Evolutionary conservation across 1,284 basidiomycete genomes (phyloP).

Genomic region (Hortiboletus rubellus): DNA sequence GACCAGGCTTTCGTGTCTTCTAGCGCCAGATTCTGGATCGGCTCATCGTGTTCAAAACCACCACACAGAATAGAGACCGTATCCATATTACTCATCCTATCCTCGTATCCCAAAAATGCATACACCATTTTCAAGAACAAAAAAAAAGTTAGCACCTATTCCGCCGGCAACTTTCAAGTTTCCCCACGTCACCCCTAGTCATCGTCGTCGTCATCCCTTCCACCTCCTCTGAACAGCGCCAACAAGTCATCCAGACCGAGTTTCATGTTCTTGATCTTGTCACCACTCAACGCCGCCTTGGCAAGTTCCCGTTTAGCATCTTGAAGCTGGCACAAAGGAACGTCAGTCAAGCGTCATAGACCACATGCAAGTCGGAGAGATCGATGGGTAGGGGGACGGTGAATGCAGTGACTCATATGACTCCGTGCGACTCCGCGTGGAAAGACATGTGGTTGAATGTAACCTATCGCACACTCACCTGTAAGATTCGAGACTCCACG

Average conservation of each 20-base stretch:
- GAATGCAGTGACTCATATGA: neutral
- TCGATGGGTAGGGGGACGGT: neutral
- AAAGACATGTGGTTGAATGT: neutral
- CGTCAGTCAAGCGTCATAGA: neutral
- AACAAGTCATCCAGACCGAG: conserved; percentile 85
- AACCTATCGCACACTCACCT: conserved; percentile 38
- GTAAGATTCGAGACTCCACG: conserved; percentile 87
- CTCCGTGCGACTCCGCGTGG: neutral
- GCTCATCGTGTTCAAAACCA: too few relatives aligned
- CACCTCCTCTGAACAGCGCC: conserved; percentile 66
- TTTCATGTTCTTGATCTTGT: conserved; percentile 82
- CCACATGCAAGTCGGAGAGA: neutral
- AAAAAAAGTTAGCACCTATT: too few relatives aligned
- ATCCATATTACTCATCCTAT: too few relatives aligned
- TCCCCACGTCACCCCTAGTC: conserved; percentile 5
- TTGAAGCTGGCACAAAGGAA: conserved; percentile 56
- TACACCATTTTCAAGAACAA: too few relatives aligned
- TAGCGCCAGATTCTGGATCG: too few relatives aligned
- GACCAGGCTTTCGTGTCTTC: too few relatives aligned
- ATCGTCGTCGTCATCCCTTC: conserved; percentile 43
- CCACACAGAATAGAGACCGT: too few relatives aligned
- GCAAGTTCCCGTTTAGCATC: conserved; percentile 86
- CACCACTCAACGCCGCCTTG: conserved; percentile 83
- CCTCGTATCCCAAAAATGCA: too few relatives aligned
- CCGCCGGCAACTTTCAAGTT: too few relatives aligned